phyloP scores from a whole-genome alignment of 148 eudicot species.

The Diospyros lotus region DNA sequence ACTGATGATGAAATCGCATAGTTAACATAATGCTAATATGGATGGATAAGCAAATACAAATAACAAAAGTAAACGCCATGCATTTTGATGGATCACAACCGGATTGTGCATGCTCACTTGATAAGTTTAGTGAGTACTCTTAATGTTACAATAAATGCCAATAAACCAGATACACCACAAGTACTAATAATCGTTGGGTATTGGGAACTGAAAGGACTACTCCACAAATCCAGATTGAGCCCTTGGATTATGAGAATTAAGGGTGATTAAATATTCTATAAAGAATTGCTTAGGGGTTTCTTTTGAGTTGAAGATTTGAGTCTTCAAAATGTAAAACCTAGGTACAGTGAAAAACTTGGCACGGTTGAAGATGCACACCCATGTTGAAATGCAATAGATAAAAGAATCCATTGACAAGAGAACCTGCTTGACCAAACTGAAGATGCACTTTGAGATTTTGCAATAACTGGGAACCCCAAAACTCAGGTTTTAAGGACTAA shows the following conservation, averaged over 20 bases:
- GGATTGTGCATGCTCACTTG: not conserved
- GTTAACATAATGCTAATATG: no score
- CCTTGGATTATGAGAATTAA: no score
- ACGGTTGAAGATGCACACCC: not conserved
- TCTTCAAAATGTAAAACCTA: not conserved
- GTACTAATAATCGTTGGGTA: not conserved
- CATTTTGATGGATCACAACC: not conserved
- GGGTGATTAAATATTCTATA: not conserved
- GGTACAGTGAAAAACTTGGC: not conserved
- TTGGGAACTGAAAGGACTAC: no score
- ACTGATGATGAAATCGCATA: no score
- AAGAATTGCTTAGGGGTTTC: not conserved
- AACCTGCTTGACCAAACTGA: conserved; percentile 7
- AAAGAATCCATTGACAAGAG: not conserved
- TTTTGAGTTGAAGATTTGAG: no score
- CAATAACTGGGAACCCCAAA: not conserved
- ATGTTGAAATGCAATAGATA: not conserved
- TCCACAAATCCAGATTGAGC: no score
- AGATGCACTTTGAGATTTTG: not conserved
- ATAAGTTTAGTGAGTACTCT: not conserved
- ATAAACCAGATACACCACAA: not conserved
- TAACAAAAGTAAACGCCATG: not conserved
- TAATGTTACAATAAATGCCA: not conserved
- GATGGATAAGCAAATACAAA: no score
- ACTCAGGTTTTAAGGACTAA: not conserved